Evolutionary conservation across 148 eudicot genomes (phyloP).

Genomic region (Heliamphora exappendiculata): DNA sequence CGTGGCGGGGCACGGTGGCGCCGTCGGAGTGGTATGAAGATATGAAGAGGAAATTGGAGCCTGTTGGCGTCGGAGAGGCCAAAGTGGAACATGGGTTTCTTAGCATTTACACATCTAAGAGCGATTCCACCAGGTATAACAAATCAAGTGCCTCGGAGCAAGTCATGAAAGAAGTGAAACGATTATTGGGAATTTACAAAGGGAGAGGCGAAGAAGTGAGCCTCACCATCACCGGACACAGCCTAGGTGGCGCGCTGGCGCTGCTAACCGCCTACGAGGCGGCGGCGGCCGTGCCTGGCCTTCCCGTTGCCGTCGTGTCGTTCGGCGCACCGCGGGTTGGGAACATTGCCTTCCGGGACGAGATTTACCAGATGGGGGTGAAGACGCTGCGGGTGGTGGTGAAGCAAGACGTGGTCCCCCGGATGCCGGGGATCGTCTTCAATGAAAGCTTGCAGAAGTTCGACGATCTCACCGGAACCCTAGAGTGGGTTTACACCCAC

Average conservation of each 20-base stretch:
- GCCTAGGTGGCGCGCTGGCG: slow-evolving; percentile 72
- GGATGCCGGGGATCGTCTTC: slow-evolving; percentile 55
- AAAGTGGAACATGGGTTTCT: slow-evolving; percentile 71
- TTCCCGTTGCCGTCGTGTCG: slow-evolving; percentile 55
- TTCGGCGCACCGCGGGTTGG: slow-evolving; percentile 79
- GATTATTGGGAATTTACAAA: slow-evolving; percentile 27
- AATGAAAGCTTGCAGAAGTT: slow-evolving; percentile 53
- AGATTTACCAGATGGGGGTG: slow-evolving; percentile 47
- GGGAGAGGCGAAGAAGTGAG: slow-evolving; percentile 55
- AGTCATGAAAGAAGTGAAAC: slow-evolving; percentile 46
- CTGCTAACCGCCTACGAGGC: slow-evolving; percentile 63
- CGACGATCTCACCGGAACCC: slow-evolving; percentile 46
- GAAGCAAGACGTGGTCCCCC: slow-evolving; percentile 61
- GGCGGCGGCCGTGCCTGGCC: slow-evolving; percentile 29
- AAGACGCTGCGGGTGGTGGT: slow-evolving; percentile 49
- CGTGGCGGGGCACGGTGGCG: slow-evolving; percentile 79
- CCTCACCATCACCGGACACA: slow-evolving; percentile 80
- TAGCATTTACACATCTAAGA: slow-evolving; percentile 52
- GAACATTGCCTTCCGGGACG: slow-evolving; percentile 57
- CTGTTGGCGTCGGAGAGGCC: slow-evolving; percentile 44
- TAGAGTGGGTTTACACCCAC: slow-evolving; percentile 67
- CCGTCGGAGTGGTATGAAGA: slow-evolving; percentile 74
- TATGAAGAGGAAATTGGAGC: slow-evolving; percentile 44
- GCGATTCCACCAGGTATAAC: slow-evolving; percentile 43
- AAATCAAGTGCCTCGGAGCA: slow-evolving; percentile 61